Conservation (phyloP, 345 rosid genomes). For the Melaleuca alternifolia region DNA sequence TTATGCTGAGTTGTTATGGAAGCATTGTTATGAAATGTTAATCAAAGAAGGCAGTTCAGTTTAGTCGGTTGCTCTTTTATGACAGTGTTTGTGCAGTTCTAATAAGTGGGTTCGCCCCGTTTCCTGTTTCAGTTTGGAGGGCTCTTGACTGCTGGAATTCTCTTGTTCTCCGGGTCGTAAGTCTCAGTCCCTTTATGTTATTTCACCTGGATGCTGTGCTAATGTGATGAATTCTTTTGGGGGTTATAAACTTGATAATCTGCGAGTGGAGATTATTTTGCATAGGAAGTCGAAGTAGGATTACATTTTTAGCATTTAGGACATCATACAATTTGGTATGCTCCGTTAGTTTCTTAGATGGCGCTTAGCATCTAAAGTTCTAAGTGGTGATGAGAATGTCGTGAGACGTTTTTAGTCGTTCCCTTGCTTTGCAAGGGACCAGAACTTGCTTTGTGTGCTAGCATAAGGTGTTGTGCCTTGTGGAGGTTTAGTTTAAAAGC, state of each 20-base stretch:
- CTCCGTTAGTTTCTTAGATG: background rate
- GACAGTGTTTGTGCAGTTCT: background rate
- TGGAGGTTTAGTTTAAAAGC: background rate
- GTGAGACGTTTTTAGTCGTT: background rate
- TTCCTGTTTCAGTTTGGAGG: conserved; percentile 65
- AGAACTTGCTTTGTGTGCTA: background rate
- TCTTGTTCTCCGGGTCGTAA: conserved; percentile 87
- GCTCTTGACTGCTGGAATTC: conserved; percentile 73
- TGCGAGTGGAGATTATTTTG: background rate
- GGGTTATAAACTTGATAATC: background rate
- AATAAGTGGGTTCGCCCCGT: background rate
- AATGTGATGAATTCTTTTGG: background rate
- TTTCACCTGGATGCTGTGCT: background rate
- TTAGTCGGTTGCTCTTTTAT: background rate
- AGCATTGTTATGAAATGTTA: background rate
- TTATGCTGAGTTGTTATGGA: background rate
- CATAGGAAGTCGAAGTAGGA: background rate
- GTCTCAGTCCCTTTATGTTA: conserved; percentile 12
- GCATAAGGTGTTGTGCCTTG: background rate
- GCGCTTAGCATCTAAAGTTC: background rate
- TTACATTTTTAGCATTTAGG: background rate
- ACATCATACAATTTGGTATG: background rate
- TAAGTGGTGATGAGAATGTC: background rate
- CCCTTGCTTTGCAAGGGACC: background rate
- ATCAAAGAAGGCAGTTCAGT: background rate